Base-by-base conservation (phyloP, 2,329 filamentous ascomycete genomes). In the Myriosclerotinia scirpicola region DNA sequence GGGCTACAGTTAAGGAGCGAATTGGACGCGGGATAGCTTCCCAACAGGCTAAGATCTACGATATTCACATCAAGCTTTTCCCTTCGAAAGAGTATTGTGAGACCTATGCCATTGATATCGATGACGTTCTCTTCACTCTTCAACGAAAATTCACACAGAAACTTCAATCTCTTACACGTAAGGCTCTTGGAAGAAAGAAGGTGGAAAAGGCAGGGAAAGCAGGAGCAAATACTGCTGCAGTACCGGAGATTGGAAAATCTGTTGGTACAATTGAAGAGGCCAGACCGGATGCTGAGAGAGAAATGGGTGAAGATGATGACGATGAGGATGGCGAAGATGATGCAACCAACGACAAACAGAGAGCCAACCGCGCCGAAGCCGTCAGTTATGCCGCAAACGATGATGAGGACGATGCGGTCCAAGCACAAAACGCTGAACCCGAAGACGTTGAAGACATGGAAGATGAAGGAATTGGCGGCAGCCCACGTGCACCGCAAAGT, bases 381-480 rank as follows among this genome's bases (percentile, higher is more conserved):
- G 88, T 94, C 2, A 95, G 92, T 17, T 98, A 97, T 72, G 94
- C 92, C 50, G 91, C 89, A 44, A 96, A 96, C 56, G 95, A 98
- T 75, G 93, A 97, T 6, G 94, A 94, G 5, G 95, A 98, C 75
- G 86, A 92, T 71, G 88, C 85, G 46, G 87, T 96, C 65, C 88
- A 90, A 73, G 81, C 82, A 63, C 83, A 85, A 67, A 82, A 83
- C 2, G 79, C 81, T 30, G 86, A 87, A 26, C 84, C 84, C 60
- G 83, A 87, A 46, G 87, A 89, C 66, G n/a, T 26, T 5, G 70
- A 72, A 17, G 79, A 82, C 26, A 78, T 81, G 46, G 83, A 84
- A 71, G 83, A 83, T 68, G 84, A 84, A 73, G 82, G 79, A 5
- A 81, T 85, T 63, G 81, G 80, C 30, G 82, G 81, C 64, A 85